phyloP scores from a whole-genome alignment of 805 yeast genomes.

The Cyberlindnera petersonii region DNA sequence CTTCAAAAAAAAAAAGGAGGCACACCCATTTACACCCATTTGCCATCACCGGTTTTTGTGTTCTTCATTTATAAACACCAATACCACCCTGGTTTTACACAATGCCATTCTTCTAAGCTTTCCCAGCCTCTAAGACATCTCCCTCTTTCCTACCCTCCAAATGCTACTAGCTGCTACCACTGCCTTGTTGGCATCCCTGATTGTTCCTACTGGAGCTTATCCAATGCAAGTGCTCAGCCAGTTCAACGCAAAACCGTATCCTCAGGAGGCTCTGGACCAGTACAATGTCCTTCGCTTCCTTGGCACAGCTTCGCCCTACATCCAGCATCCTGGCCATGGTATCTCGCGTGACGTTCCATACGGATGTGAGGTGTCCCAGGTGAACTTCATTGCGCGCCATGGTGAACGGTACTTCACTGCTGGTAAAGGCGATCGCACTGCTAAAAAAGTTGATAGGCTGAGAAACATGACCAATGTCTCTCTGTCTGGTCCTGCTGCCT shows the following conservation, averaged over 20 bases:
- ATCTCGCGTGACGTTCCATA: slow-evolving; percentile 48
- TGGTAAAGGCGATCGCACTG: slow-evolving; percentile 17
- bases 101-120: no score
- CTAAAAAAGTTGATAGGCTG: slow-evolving; percentile 27
- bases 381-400: slow-evolving; percentile 48
- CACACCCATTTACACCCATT: no score
- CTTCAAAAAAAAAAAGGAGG: no score
- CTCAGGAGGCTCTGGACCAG: slow-evolving; percentile 37
- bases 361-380: slow-evolving; percentile 51
- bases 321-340: slow-evolving; percentile 48
- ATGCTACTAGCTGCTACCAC: no score
- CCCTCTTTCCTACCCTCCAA: slow-evolving; percentile 1
- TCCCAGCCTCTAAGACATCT: no score
- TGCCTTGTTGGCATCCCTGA: neutral
- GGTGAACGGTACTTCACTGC: slow-evolving; percentile 53
- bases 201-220: slow-evolving; percentile 1
- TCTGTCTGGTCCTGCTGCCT: slow-evolving; percentile 19
- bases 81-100: no score
- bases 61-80: no score
- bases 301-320: slow-evolving; percentile 53
- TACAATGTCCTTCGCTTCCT: slow-evolving; percentile 43
- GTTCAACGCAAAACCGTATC: slow-evolving; percentile 20
- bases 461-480: slow-evolving; percentile 31
- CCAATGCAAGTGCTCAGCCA: slow-evolving; percentile 10
- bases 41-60: no score